Percentiles rank a stretch among this genome's conserved stretches.
Evolutionary conservation across 2,329 filamentous ascomycete genomes (phyloP).

Genomic region (Phaeosphaeria sp.): DNA sequence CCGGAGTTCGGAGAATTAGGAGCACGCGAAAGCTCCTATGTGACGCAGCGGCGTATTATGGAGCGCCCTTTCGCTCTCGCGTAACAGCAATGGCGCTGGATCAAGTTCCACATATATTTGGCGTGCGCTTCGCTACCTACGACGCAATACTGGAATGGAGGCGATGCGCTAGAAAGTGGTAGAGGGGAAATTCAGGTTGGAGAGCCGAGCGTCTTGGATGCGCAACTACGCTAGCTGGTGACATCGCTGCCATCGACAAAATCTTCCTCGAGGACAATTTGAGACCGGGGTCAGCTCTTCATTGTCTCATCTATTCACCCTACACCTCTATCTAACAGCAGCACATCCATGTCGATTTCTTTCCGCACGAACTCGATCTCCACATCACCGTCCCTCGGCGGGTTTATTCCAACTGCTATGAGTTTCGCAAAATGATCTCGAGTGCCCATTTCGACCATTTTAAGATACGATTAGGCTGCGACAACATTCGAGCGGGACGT

Average conservation of each 20-base stretch:
- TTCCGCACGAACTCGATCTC: slow-evolving; percentile 2
- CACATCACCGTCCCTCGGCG: background rate
- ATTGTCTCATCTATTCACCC: slow-evolving; percentile 4
- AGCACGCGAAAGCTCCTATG: background rate
- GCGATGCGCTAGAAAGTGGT: background rate
- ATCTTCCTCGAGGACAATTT: background rate
- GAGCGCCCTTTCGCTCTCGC: background rate
- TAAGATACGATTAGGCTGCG: background rate
- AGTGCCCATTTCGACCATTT: slow-evolving; percentile 1
- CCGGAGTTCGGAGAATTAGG: background rate
- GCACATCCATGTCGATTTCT: slow-evolving; percentile 3
- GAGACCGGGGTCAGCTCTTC: slow-evolving; percentile 5
- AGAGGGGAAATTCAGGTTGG: background rate
- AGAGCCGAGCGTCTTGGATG: background rate
- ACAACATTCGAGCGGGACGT: slow-evolving; percentile 1
- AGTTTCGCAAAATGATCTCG: background rate
- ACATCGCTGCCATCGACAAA: background rate
- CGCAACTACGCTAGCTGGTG: background rate
- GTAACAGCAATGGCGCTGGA: background rate
- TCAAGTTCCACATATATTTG: background rate
- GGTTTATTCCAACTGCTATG: background rate
- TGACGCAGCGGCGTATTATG: background rate
- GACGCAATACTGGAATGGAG: background rate
- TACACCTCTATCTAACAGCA: slow-evolving; percentile 1
- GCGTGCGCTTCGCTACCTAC: background rate